phyloP scores from a whole-genome alignment of 441 rosid genomes.

The Pelargonium citronellum region DNA sequence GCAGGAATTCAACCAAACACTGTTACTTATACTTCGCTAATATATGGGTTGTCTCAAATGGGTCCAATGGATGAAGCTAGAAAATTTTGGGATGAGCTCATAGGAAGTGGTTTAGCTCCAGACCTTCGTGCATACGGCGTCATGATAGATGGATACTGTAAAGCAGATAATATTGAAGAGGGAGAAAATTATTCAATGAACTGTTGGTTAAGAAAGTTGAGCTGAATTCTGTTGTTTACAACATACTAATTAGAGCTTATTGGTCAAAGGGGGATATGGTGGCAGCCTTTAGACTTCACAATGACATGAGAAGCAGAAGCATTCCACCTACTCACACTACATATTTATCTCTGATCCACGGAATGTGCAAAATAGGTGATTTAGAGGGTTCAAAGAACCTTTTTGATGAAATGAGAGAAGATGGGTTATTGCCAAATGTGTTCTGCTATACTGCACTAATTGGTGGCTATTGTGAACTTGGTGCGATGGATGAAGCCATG shows the following conservation, averaged over 20 bases:
- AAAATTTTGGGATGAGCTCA: slow-evolving; percentile 45
- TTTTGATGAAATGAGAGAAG: slow-evolving; percentile 41
- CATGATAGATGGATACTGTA: slow-evolving; percentile 57
- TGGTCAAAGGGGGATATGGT: slow-evolving; percentile 40
- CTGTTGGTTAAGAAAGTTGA: slow-evolving; percentile 31
- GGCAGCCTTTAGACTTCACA: slow-evolving; percentile 36
- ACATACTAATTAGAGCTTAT: slow-evolving; percentile 43
- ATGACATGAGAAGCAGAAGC: slow-evolving; percentile 47
- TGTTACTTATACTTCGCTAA: slow-evolving; percentile 41
- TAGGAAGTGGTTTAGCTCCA: slow-evolving; percentile 35
- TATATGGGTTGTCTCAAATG: slow-evolving; percentile 36
- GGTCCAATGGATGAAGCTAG: slow-evolving; percentile 48
- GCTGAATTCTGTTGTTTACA: slow-evolving; percentile 44
- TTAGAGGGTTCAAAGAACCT: slow-evolving; percentile 41
- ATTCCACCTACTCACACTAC: slow-evolving; percentile 40
- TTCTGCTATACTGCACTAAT: slow-evolving; percentile 53
- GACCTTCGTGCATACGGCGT: slow-evolving; percentile 48
- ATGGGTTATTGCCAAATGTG: slow-evolving; percentile 43
- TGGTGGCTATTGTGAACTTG: slow-evolving; percentile 49
- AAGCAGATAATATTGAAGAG: slow-evolving; percentile 43
- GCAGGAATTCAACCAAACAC: slow-evolving; percentile 47
- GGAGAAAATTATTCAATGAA: slow-evolving; percentile 45
- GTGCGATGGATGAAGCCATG: slow-evolving; percentile 46
- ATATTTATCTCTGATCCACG: slow-evolving; percentile 52
- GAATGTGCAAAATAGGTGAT: slow-evolving; percentile 43